A percentile compares a stretch with the other conserved stretches of the same genome.
phyloP scores from a whole-genome alignment of 2,329 filamentous ascomycete species.

The Sporothrix phasma region DNA sequence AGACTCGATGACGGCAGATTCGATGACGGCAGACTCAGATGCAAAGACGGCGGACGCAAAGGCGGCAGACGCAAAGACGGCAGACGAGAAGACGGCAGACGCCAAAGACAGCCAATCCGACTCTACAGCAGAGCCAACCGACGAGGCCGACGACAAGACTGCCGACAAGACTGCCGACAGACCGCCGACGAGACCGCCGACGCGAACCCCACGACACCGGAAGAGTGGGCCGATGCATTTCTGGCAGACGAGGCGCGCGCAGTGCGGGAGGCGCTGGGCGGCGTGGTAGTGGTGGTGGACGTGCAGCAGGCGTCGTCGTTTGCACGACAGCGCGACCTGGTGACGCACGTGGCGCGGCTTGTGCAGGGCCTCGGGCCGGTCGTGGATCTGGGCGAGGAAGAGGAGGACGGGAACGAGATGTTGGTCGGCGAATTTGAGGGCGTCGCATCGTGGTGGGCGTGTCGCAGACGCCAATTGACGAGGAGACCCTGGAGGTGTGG shows the following conservation, averaged over 20 bases:
- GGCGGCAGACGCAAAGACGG: neutral
- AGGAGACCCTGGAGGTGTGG: conserved; percentile 44
- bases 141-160: neutral
- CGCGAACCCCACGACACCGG: conserved; percentile 22
- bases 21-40: neutral
- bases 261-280: conserved; percentile 52
- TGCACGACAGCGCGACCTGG: conserved; percentile 25
- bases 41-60: neutral
- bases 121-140: too few relatives aligned
- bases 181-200: neutral
- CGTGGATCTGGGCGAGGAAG: conserved; percentile 34
- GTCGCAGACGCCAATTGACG: conserved; percentile 25
- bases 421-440: conserved; percentile 36
- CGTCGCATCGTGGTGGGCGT: conserved; percentile 50
- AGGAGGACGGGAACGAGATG: conserved; percentile 22
- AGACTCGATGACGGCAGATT: too few relatives aligned
- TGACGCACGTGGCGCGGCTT: conserved; percentile 45
- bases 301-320: conserved; percentile 20
- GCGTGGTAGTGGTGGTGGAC: conserved; percentile 45
- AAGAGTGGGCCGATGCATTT: conserved; percentile 49
- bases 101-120: neutral
- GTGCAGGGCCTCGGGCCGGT: conserved; percentile 45
- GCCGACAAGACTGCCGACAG: too few relatives aligned
- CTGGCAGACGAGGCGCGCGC: conserved; percentile 51
- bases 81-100: neutral